Conservation (phyloP, 208 protist species). For the Acanthamoeba lenticulata region DNA sequence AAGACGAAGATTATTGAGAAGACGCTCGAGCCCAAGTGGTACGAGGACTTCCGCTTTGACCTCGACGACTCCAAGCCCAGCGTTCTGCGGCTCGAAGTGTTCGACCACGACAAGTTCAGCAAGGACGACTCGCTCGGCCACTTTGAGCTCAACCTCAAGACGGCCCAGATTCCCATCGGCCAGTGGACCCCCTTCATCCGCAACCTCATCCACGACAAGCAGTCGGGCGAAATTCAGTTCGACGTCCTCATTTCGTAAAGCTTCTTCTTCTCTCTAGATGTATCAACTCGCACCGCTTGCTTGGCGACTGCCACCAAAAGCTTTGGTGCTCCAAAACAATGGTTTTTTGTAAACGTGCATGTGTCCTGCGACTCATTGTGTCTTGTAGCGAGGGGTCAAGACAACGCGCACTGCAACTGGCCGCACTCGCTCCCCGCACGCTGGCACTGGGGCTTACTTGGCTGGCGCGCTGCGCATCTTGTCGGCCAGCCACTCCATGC, state of each 20-base stretch:
- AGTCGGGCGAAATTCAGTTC: neutral
- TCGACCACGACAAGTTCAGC: constrained; percentile 63
- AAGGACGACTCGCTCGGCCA: constrained; percentile 68
- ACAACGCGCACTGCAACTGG: too few species aligned
- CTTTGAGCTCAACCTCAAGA: constrained; percentile 52
- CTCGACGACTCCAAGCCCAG: neutral
- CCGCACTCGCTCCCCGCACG: too few species aligned
- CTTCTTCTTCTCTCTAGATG: too few species aligned
- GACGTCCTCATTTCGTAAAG: constrained; percentile 15
- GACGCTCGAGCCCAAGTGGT: neutral
- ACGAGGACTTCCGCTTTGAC: constrained; percentile 53
- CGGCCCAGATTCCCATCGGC: constrained; percentile 9
- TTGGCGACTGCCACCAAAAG: too few species aligned
- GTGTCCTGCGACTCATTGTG: too few species aligned
- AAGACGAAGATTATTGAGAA: constrained; percentile 43
- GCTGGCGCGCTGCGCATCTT: neutral
- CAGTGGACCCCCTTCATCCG: constrained; percentile 35
- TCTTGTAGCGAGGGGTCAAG: too few species aligned
- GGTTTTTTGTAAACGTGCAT: too few species aligned
- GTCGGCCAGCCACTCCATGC: constrained; percentile 70
- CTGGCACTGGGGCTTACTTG: neutral
- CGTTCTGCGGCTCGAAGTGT: constrained; percentile 29
- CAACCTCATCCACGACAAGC: constrained; percentile 46
- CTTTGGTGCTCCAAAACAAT: too few species aligned
- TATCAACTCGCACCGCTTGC: too few species aligned